phyloP scores from a whole-genome alignment of 345 rosid genomes.

The Bruguiera gymnorhiza region DNA sequence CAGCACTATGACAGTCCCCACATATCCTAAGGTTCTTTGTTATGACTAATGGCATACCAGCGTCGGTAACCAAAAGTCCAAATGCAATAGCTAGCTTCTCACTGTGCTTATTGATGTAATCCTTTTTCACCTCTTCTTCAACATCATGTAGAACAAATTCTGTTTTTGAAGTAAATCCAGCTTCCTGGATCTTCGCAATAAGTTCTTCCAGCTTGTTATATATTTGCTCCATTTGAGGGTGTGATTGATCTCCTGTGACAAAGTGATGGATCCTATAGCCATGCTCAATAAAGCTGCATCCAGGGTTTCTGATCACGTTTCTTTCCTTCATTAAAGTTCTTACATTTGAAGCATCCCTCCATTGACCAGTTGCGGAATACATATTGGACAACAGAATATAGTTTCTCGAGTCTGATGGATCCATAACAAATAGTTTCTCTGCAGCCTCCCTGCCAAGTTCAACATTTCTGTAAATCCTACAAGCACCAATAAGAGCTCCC shows the following conservation, averaged over 20 bases:
- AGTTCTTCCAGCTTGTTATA: constrained; percentile 48
- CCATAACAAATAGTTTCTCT: constrained; percentile 49
- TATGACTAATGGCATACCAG: constrained; percentile 41
- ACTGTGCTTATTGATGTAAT: constrained; percentile 56
- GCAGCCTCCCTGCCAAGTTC: constrained; percentile 54
- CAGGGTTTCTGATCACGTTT: constrained; percentile 46
- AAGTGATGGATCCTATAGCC: constrained; percentile 46
- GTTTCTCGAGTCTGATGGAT: constrained; percentile 60
- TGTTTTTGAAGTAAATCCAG: constrained; percentile 43
- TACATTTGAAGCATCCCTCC: constrained; percentile 55
- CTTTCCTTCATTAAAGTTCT: constrained; percentile 55
- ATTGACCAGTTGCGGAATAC: constrained; percentile 57
- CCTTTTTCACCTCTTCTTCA: constrained; percentile 59
- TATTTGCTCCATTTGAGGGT: constrained; percentile 46
- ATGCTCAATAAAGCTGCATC: constrained; percentile 64
- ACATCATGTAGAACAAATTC: constrained; percentile 73
- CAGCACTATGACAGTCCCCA: constrained; percentile 58
- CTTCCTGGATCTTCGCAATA: constrained; percentile 40
- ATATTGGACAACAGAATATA: constrained; percentile 65
- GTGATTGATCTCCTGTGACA: constrained; percentile 63
- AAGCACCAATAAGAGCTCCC: constrained; percentile 82
- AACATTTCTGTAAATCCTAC: constrained; percentile 45
- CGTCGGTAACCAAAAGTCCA: constrained; percentile 51
- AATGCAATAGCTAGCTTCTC: constrained; percentile 76
- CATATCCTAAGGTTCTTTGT: constrained; percentile 71